phyloP scores from a whole-genome alignment of 2,329 filamentous ascomycete species.

The Hymenoscyphus repandus region DNA sequence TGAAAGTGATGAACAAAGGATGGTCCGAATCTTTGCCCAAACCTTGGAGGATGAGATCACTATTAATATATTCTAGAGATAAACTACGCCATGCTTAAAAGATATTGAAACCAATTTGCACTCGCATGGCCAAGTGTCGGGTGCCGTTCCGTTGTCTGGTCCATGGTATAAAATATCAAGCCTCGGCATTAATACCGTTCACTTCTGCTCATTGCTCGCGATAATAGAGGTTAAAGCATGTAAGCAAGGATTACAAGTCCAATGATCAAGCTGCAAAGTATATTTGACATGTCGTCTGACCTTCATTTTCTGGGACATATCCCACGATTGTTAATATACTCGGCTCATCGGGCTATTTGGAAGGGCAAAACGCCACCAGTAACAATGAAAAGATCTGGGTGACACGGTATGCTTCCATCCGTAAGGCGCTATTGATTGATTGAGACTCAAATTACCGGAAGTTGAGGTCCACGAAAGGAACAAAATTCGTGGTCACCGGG shows the following conservation, averaged over 20 bases:
- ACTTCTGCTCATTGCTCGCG: neutral
- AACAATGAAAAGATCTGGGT: neutral
- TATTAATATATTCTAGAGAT: neutral
- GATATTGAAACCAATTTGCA: slow-evolving; percentile 7
- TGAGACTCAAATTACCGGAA: slow-evolving; percentile 1
- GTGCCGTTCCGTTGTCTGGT: slow-evolving; percentile 2
- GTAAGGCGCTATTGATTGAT: slow-evolving; percentile 1
- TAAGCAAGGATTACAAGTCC: neutral
- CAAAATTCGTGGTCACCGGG: neutral
- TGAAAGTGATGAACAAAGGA: neutral
- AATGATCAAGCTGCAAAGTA: neutral
- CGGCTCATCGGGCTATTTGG: slow-evolving; percentile 3
- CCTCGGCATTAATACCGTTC: neutral
- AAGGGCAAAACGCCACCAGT: neutral
- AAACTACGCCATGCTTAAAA: neutral
- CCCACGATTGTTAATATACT: slow-evolving; percentile 8
- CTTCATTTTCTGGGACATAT: neutral
- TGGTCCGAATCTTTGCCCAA: neutral
- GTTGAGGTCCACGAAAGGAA: neutral
- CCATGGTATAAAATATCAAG: slow-evolving; percentile 3
- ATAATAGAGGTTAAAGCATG: neutral
- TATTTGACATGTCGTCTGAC: slow-evolving; percentile 8
- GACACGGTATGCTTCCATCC: slow-evolving; percentile 9
- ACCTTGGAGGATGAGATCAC: neutral
- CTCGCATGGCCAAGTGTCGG: slow-evolving; percentile 13